phyloP scores from a whole-genome alignment of 2,329 filamentous ascomycete species.

The Claviceps maximensis region DNA sequence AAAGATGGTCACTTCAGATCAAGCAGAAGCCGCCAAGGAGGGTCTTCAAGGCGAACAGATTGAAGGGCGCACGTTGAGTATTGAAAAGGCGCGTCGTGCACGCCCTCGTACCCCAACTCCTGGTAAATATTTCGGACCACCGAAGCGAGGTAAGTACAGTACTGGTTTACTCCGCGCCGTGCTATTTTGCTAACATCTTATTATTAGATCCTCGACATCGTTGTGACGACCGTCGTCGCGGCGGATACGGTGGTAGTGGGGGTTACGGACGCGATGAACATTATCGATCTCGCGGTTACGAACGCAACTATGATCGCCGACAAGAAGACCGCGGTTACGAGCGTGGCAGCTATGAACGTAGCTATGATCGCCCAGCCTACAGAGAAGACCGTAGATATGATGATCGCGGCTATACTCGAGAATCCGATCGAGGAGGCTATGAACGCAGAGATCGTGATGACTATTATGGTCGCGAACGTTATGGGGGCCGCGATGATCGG shows the following conservation, averaged over 20 bases:
- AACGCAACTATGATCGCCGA: constrained; percentile 29
- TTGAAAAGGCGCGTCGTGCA: constrained; percentile 94
- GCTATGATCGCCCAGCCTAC: constrained; percentile 22
- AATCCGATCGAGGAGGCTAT: constrained; percentile 43
- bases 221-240: constrained; percentile 51
- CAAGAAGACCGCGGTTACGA: constrained; percentile 32
- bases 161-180: background rate
- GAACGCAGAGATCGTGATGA: constrained; percentile 36
- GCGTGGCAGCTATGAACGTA: constrained; percentile 34
- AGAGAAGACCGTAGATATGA: constrained; percentile 32
- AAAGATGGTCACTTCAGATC: constrained; percentile 92
- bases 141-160: constrained; percentile 70
- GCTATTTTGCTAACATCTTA: background rate
- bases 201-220: constrained; percentile 25
- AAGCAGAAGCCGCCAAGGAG: constrained; percentile 94
- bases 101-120: constrained; percentile 92
- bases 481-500: constrained; percentile 32
- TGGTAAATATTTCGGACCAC: constrained; percentile 97
- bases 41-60: constrained; percentile 89
- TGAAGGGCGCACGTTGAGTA: constrained; percentile 90
- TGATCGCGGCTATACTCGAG: constrained; percentile 36
- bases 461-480: constrained; percentile 24
- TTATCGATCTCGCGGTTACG: constrained; percentile 40
- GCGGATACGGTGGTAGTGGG: constrained; percentile 38
- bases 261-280: constrained; percentile 40